Evolutionary conservation across 345 rosid genomes (phyloP).

Genomic region (Ceriops zippeliana): DNA sequence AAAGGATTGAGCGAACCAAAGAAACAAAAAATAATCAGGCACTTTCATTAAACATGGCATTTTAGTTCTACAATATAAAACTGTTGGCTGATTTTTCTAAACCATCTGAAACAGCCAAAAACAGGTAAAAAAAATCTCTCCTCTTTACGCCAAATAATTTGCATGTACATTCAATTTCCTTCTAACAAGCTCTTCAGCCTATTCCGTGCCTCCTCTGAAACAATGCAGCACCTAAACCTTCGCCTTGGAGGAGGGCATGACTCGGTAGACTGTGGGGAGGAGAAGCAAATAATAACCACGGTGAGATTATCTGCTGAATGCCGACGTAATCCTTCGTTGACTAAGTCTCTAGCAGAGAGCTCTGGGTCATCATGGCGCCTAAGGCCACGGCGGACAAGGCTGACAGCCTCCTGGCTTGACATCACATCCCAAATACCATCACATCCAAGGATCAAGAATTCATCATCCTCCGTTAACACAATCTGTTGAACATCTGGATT

Average conservation of each 20-base stretch:
- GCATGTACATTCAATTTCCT: slow-evolving; percentile 53
- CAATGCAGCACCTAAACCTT: slow-evolving; percentile 38
- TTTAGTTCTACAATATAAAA: slow-evolving; percentile 39
- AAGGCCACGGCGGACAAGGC: slow-evolving; percentile 59
- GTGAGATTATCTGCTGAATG: slow-evolving; percentile 55
- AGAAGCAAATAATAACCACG: slow-evolving; percentile 49
- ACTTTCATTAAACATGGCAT: neutral
- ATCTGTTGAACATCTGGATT: slow-evolving; percentile 68
- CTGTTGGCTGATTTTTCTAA: slow-evolving; percentile 37
- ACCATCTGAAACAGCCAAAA: slow-evolving; percentile 48
- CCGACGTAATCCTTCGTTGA: slow-evolving; percentile 51
- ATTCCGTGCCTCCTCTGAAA: slow-evolving; percentile 54
- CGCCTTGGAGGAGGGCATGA: slow-evolving; percentile 44
- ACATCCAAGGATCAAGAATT: slow-evolving; percentile 77
- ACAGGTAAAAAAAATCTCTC: slow-evolving; percentile 21
- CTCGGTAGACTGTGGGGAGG: slow-evolving; percentile 23
- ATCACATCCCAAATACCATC: slow-evolving; percentile 93
- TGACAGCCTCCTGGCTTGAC: slow-evolving; percentile 72
- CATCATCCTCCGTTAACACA: slow-evolving; percentile 67
- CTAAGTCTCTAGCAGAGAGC: slow-evolving; percentile 54
- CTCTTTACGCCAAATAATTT: neutral
- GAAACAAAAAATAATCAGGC: neutral
- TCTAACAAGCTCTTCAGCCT: slow-evolving; percentile 46
- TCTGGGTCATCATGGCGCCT: slow-evolving; percentile 58
- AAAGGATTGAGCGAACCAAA: neutral